Evolutionary conservation across 129 eudicot species (phyloP), one percentile per base, ranked within the genome.

Genomic region (Flaveria brownii): DNA sequence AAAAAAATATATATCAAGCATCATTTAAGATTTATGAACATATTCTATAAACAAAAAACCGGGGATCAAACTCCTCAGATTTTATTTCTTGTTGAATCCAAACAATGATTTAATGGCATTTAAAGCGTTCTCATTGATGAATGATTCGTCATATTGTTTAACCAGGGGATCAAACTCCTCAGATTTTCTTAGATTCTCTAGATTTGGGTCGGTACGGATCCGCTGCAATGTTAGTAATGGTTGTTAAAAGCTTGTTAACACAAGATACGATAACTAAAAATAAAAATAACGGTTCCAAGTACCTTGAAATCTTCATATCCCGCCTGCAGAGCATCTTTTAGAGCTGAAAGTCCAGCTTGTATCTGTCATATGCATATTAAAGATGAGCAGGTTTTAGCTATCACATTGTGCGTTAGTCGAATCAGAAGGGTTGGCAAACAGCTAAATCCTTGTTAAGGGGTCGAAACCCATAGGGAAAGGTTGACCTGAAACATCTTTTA

Each of bases 301-400:
- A 91, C 98, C 91, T 91, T 94, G 71, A 85, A 94, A 82, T 94
- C 99, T 86, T 94, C 97, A 49, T 76, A 94, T 72, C 96, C 97
- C 28, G 79, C 85, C 79, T 91, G 70, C 86, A 94, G 4, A 11
- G 99, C 97, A 80, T 91, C 99, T 88, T 91, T 84, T 17, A 94
- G 90, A n/a, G 99, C 99, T 41, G 97, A 91, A 16, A 91, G 84
- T 41, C 93, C 99, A 6, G 97, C 99, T 89, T 94, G 91, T 79
- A 86, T 68, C 97, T 93, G 79, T 73, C 73, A 81, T 70, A 52
- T 74, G 39, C 15, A 25, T 57, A 70, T 57, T n/a, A 41, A 78
- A n/a, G 18, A 16, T 70, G 45, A 77, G 68, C 69, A 55, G 28
- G 47, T 69, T 43, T 5, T 60, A 77, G 5, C 60, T 43, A 68